Percentiles rank a stretch among this genome's conserved stretches.
phyloP scores from a whole-genome alignment of 2,329 filamentous ascomycete genomes.

The Neofusicoccum laricinum region DNA sequence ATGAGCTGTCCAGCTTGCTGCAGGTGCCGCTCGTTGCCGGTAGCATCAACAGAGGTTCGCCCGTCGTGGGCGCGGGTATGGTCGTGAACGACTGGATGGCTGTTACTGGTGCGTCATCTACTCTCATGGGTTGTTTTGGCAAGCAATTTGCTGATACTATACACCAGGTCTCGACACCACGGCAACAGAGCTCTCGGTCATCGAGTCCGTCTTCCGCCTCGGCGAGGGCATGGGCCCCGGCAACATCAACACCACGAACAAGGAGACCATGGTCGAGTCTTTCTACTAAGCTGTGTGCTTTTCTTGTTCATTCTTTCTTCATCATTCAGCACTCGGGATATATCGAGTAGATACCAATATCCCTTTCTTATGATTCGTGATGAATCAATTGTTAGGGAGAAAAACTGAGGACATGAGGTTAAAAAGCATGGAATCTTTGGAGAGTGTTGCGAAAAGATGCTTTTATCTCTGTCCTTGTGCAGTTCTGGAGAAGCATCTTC shows the following conservation, averaged over 20 bases:
- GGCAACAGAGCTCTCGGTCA: conserved; percentile 93
- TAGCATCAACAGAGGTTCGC: conserved; percentile 85
- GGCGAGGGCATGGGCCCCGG: conserved; percentile 78
- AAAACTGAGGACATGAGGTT: too few species aligned
- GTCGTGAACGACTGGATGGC: conserved; percentile 98
- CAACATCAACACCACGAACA: conserved; percentile 78
- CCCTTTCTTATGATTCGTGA: too few species aligned
- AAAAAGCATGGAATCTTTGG: too few species aligned
- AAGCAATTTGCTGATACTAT: not conserved
- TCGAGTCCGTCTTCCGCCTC: conserved; percentile 93
- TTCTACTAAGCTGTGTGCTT: conserved; percentile 69
- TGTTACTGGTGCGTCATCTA: conserved; percentile 58
- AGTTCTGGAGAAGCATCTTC: too few species aligned
- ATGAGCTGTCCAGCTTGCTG: conserved; percentile 88
- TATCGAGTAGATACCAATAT: too few species aligned
- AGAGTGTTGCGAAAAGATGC: too few species aligned
- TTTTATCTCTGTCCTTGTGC: too few species aligned
- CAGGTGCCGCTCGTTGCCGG: conserved; percentile 96
- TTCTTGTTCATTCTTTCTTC: not conserved
- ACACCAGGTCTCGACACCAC: conserved; percentile 77
- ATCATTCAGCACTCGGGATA: too few species aligned
- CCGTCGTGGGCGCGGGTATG: conserved; percentile 95
- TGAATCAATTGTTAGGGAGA: too few species aligned
- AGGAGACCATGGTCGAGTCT: conserved; percentile 98
- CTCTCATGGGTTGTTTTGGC: not conserved